Conservation (phyloP, 1,284 basidiomycete genomes). For the Ganoderma lingzhi region DNA sequence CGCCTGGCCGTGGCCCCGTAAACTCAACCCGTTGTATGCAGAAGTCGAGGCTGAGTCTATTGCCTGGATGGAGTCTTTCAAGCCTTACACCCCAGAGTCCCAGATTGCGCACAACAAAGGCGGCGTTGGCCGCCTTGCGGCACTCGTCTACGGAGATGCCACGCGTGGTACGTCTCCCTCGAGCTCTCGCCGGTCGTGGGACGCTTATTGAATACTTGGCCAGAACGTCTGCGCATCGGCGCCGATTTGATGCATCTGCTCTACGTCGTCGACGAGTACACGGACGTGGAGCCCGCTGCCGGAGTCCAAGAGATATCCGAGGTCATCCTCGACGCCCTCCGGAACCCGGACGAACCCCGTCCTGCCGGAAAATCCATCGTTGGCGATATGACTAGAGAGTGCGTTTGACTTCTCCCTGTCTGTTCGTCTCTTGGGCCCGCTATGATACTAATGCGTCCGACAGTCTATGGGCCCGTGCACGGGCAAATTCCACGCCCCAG, state of each 20-base stretch:
- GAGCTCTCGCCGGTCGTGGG: neutral
- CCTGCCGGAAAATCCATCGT: slow-evolving; percentile 1
- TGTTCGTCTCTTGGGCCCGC: neutral
- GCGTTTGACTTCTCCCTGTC: neutral
- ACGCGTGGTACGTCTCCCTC: slow-evolving; percentile 30
- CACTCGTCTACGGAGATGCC: slow-evolving; percentile 35
- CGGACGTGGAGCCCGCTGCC: slow-evolving; percentile 42
- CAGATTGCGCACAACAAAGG: slow-evolving; percentile 44
- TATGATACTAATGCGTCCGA: neutral
- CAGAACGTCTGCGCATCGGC: slow-evolving; percentile 32
- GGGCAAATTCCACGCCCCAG: neutral
- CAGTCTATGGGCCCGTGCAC: slow-evolving; percentile 1
- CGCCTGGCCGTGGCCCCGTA: slow-evolving; percentile 30
- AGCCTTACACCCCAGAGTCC: slow-evolving; percentile 38
- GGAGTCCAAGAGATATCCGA: slow-evolving; percentile 32
- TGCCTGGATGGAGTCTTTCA: slow-evolving; percentile 44
- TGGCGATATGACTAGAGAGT: slow-evolving; percentile 7
- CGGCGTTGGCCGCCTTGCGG: slow-evolving; percentile 41
- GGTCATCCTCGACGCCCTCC: slow-evolving; percentile 8
- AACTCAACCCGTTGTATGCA: slow-evolving; percentile 33
- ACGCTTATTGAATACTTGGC: slow-evolving; percentile 10
- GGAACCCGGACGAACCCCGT: slow-evolving; percentile 14
- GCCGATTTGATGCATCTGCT: slow-evolving; percentile 53
- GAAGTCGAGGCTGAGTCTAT: slow-evolving; percentile 39
- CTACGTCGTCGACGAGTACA: slow-evolving; percentile 53